Conservation (phyloP, 768 basidiomycete genomes). For the Auriscalpium vulgare region DNA sequence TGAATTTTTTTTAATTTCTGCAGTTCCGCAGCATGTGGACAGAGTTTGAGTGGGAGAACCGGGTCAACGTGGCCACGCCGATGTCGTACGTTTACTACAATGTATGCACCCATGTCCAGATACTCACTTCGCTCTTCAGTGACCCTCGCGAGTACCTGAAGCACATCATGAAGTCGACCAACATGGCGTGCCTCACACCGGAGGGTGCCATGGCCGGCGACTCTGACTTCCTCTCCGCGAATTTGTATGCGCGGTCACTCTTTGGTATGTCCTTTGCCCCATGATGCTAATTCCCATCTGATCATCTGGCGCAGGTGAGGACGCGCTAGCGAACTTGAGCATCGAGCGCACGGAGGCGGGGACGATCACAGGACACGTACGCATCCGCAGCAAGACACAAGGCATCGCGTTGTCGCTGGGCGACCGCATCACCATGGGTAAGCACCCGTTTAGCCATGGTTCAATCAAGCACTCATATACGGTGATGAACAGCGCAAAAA, state of each 20-base stretch:
- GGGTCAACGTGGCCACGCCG: conserved; percentile 84
- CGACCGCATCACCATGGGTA: conserved; percentile 73
- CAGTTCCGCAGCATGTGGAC: conserved; percentile 99
- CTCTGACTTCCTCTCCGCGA: conserved; percentile 94
- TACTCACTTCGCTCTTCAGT: conserved; percentile 27
- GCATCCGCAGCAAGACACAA: conserved; percentile 96
- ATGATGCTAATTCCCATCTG: neutral
- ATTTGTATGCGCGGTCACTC: conserved; percentile 90
- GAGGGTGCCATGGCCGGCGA: conserved; percentile 84
- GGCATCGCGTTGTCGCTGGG: conserved; percentile 92
- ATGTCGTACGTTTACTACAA: conserved; percentile 54
- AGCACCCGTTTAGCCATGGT: conserved; percentile 8
- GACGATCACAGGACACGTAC: conserved; percentile 83
- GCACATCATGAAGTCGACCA: conserved; percentile 94
- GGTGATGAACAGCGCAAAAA: conserved; percentile 10
- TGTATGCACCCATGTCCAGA: neutral
- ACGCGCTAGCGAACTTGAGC: conserved; percentile 90
- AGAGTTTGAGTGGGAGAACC: conserved; percentile 99
- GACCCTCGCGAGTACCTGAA: conserved; percentile 85
- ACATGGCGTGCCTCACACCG: conserved; percentile 96
- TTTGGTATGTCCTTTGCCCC: conserved; percentile 58
- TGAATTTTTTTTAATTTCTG: neutral
- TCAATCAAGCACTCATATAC: neutral
- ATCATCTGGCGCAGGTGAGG: conserved; percentile 59
- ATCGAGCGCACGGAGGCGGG: conserved; percentile 83